Conservation (phyloP, 305 asterid species). For the Solanum hybrid region DNA sequence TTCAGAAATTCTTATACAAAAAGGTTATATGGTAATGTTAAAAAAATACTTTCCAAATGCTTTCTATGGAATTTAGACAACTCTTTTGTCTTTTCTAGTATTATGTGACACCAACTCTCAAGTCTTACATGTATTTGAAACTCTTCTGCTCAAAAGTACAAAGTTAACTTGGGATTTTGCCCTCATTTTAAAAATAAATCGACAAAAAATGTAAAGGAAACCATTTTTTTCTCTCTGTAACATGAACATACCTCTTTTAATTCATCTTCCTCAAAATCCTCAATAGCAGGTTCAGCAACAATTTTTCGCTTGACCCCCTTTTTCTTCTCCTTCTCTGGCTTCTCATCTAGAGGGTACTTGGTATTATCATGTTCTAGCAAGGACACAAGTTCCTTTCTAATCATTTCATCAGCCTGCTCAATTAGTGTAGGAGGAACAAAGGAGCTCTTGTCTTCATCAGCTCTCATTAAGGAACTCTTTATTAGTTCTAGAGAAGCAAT, state of each 20-base stretch:
- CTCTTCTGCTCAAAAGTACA: neutral
- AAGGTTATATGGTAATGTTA: neutral
- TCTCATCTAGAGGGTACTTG: constrained; percentile 77
- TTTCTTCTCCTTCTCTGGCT: constrained; percentile 69
- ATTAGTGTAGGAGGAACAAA: constrained; percentile 79
- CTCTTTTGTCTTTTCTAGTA: neutral
- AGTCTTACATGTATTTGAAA: neutral
- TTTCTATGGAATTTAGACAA: neutral
- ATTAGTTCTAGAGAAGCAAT: constrained; percentile 67
- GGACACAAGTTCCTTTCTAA: constrained; percentile 71
- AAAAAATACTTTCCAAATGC: neutral
- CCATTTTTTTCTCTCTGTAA: neutral
- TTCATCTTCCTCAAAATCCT: constrained; percentile 71
- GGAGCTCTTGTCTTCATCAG: constrained; percentile 87
- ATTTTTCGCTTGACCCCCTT: constrained; percentile 57
- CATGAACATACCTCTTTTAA: constrained; percentile 61
- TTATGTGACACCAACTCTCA: neutral
- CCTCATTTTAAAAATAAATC: neutral
- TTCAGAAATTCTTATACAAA: neutral
- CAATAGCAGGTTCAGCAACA: constrained; percentile 47
- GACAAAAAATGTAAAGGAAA: neutral
- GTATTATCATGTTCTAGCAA: constrained; percentile 87
- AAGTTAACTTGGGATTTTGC: neutral
- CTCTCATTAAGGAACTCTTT: constrained; percentile 46
- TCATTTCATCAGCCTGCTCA: constrained; percentile 94